Percentiles rank a stretch among this genome's conserved stretches.
These are phyloP conservation scores for Fraxinus floribunda DNA, from an alignment of 305 asterid genomes.

Conservation along the genomic window DNA sequence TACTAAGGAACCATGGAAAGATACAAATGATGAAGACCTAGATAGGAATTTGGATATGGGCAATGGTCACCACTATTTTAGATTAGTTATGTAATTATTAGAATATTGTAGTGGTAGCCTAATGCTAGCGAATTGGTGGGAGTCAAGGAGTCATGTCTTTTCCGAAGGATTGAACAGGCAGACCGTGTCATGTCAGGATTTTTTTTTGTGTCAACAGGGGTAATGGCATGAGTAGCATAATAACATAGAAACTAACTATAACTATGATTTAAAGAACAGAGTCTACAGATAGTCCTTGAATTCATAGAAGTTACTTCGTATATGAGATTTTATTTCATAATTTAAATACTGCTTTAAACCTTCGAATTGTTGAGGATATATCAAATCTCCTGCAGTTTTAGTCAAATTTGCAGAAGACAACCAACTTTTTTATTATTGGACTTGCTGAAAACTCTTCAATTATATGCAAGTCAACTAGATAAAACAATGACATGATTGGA, in stretches of 20 bases:
- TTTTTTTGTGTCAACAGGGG: not conserved
- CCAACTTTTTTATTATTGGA: not conserved
- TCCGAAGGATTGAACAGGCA: not conserved
- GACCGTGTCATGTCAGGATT: not conserved
- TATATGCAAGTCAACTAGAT: constrained; percentile 2
- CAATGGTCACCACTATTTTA: not conserved
- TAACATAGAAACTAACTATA: not conserved
- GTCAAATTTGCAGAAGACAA: not conserved
- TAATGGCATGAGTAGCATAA: not conserved
- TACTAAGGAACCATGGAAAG: constrained; percentile 13
- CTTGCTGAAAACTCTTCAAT: constrained; percentile 2
- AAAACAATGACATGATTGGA: constrained; percentile 12
- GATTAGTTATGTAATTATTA: not conserved
- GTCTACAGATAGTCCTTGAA: constrained; percentile 1
- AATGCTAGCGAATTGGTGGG: not conserved
- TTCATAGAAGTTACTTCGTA: constrained; percentile 10
- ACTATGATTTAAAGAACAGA: not conserved
- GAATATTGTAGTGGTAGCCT: not conserved
- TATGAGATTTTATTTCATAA: constrained; percentile 16
- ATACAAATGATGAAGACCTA: not conserved
- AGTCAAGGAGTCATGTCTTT: not conserved
- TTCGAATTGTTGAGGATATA: not conserved
- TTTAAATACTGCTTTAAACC: not conserved
- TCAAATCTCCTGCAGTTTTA: constrained; percentile 15
- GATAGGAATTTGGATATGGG: not conserved